These are phyloP conservation scores for Erysimum cheiranthoides DNA, from an alignment of 345 rosid species.

Conservation along the genomic window DNA sequence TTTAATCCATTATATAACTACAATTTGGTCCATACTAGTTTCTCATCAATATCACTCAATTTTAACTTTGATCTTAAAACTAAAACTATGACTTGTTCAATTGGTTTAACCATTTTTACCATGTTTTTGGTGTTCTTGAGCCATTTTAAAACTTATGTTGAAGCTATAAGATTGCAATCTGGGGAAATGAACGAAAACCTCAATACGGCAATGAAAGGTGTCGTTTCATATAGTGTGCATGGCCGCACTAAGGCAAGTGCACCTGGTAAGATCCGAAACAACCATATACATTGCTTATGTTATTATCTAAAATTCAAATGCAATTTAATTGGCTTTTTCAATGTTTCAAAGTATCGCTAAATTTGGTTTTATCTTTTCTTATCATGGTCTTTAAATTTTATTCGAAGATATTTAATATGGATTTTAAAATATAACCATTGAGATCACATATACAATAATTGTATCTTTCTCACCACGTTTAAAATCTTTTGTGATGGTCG, in stretches of 20 bases:
- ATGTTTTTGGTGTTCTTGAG: neutral
- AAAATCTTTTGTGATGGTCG: neutral
- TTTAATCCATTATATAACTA: constrained; percentile 1
- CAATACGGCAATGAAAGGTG: neutral
- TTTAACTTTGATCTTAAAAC: neutral
- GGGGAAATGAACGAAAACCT: neutral
- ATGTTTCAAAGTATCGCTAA: neutral
- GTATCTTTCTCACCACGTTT: neutral
- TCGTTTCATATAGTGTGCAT: neutral
- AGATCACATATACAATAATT: neutral
- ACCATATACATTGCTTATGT: neutral
- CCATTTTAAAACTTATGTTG: neutral
- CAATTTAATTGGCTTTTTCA: neutral
- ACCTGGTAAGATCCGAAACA: neutral
- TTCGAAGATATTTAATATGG: neutral
- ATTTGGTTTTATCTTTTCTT: neutral
- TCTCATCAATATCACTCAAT: neutral
- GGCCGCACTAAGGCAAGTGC: neutral
- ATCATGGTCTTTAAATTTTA: neutral
- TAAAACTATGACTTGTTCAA: neutral
- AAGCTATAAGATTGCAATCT: neutral
- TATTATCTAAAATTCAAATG: neutral
- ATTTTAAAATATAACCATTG: neutral
- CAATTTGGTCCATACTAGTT: neutral
- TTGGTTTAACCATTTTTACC: neutral